Percentiles rank a stretch among this genome's conserved stretches.
phyloP scores from a whole-genome alignment of 345 rosid species.

The Nephelium lappaceum region DNA sequence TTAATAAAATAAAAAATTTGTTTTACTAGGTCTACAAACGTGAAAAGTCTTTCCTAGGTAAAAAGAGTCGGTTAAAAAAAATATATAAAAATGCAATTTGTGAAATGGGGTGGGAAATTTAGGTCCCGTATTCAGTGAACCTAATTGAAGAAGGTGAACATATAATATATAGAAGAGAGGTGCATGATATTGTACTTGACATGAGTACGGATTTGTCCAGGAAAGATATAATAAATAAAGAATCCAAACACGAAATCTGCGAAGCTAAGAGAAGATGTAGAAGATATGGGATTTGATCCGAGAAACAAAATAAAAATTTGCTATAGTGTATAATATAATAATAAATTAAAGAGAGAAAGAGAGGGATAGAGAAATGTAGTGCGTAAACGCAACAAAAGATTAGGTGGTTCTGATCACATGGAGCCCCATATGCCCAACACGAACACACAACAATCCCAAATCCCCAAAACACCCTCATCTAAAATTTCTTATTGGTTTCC shows the following conservation, averaged over 20 bases:
- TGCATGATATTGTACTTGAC: conserved; percentile 1
- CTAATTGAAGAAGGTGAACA: neutral
- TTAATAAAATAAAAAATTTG: no score
- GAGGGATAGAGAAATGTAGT: neutral
- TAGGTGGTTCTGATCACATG: conserved; percentile 30
- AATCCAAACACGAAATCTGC: neutral
- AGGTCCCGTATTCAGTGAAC: neutral
- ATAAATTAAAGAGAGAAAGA: neutral
- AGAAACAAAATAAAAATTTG: neutral
- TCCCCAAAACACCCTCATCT: neutral
- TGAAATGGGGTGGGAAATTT: no score
- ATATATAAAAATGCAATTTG: no score
- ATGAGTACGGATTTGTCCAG: conserved; percentile 11
- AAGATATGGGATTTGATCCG: neutral
- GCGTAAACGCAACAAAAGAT: conserved; percentile 26
- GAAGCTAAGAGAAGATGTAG: neutral
- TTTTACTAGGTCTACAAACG: no score
- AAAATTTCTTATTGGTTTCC: conserved; percentile 27
- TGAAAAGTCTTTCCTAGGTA: no score
- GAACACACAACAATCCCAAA: conserved; percentile 12
- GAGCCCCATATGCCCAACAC: conserved; percentile 38
- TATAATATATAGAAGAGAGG: no score
- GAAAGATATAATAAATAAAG: neutral
- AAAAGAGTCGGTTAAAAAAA: no score
- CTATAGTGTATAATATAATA: neutral